A percentile compares a stretch with the other conserved stretches of the same genome.
Conservation (phyloP, 2,329 filamentous ascomycete species). For the Cladosporium cucumerinum region DNA sequence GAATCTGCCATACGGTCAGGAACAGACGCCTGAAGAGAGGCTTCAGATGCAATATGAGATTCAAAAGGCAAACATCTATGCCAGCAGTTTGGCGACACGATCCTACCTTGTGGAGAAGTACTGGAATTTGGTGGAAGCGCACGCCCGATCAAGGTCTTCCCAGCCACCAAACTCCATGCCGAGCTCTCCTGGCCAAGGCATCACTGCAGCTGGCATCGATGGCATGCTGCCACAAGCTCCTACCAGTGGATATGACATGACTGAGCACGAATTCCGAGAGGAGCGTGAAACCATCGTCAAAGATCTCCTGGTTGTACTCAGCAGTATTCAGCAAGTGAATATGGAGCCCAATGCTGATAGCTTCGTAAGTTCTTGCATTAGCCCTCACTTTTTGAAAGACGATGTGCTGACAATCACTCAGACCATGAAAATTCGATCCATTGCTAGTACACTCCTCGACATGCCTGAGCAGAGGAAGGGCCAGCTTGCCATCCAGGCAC, state of each 20-base stretch:
- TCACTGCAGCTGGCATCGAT: constrained; percentile 38
- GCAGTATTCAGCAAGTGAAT: constrained; percentile 76
- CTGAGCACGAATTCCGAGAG: constrained; percentile 63
- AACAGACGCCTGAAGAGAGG: constrained; percentile 38
- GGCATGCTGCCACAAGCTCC: constrained; percentile 31
- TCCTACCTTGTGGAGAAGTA: constrained; percentile 86
- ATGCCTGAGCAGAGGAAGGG: constrained; percentile 53
- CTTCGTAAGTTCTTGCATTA: constrained; percentile 50
- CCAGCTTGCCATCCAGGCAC: constrained; percentile 55
- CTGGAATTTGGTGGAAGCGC: constrained; percentile 69
- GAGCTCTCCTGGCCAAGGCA: constrained; percentile 33
- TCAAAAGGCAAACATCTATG: constrained; percentile 86
- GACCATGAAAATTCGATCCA: constrained; percentile 80
- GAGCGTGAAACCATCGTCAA: constrained; percentile 81
- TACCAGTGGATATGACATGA: constrained; percentile 41
- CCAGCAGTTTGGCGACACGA: constrained; percentile 74
- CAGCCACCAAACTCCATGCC: constrained; percentile 40
- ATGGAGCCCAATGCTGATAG: constrained; percentile 70
- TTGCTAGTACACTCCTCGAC: constrained; percentile 75
- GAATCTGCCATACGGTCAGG: constrained; percentile 10
- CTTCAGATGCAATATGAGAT: constrained; percentile 72
- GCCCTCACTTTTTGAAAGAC: constrained; percentile 1
- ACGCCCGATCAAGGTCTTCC: constrained; percentile 37
- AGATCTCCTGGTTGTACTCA: constrained; percentile 70
- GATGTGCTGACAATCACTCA: constrained; percentile 36